These are phyloP conservation scores for Leishmania amazonensis DNA, from an alignment of 208 protist genomes.

Conservation along the genomic window DNA sequence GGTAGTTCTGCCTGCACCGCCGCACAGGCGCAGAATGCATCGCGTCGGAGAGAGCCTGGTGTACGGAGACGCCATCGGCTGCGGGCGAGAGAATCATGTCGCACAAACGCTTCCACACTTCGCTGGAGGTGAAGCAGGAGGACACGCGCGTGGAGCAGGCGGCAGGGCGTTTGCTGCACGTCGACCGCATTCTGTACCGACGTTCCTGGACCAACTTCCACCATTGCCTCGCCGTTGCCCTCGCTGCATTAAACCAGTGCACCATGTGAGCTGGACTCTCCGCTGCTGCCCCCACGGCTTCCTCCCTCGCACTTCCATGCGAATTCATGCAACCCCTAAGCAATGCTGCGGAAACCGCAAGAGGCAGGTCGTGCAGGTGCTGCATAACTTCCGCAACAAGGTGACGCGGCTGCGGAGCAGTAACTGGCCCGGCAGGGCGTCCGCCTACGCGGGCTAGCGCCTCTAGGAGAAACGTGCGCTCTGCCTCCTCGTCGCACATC, in stretches of 20 bases:
- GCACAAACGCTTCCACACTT: slow-evolving; percentile 27
- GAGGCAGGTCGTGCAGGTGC: slow-evolving; percentile 17
- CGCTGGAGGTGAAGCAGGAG: slow-evolving; percentile 20
- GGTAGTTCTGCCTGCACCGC: slow-evolving; percentile 17
- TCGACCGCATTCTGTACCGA: too few species aligned
- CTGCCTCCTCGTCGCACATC: not conserved
- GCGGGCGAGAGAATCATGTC: not conserved
- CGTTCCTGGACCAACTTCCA: not conserved
- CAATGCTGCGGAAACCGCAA: slow-evolving; percentile 5
- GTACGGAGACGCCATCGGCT: not conserved
- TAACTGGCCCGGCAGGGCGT: not conserved
- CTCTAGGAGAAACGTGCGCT: not conserved
- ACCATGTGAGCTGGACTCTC: too few species aligned
- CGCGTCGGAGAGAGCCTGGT: not conserved
- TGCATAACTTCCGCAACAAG: not conserved
- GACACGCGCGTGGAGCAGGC: not conserved
- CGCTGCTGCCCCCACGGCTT: not conserved
- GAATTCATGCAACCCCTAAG: not conserved
- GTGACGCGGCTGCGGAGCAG: not conserved
- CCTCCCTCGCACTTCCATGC: not conserved
- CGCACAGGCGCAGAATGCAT: slow-evolving; percentile 13
- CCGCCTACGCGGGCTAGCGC: not conserved
- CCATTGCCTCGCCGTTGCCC: not conserved
- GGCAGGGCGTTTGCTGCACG: not conserved
- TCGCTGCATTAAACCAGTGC: not conserved